Evolutionary conservation across 2,329 filamentous ascomycete species (phyloP).

Genomic region (Fusarium sp.): DNA sequence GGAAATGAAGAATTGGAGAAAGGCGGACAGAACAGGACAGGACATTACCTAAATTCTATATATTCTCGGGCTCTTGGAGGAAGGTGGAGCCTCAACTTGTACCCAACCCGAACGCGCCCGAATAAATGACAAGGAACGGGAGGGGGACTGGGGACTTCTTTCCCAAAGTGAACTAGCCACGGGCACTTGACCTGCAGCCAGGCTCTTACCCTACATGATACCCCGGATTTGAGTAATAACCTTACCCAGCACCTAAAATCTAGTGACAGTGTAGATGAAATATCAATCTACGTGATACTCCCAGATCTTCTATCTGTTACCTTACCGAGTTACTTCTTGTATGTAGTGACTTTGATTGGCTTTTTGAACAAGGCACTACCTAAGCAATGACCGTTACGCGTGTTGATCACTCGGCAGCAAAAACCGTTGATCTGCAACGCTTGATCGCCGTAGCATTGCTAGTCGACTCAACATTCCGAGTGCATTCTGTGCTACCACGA

Average conservation of each 20-base stretch:
- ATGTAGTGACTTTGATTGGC: neutral
- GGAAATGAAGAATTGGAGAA: conserved; percentile 6
- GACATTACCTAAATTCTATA: conserved; percentile 14
- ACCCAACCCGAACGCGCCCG: conserved; percentile 35
- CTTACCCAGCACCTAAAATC: conserved; percentile 27
- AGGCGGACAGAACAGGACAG: neutral
- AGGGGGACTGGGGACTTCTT: conserved; percentile 14
- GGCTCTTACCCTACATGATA: conserved; percentile 27
- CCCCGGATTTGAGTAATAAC: conserved; percentile 34
- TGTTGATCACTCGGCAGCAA: neutral
- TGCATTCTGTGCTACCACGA: neutral
- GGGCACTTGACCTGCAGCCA: conserved; percentile 24
- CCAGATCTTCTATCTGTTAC: neutral
- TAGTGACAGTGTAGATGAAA: neutral
- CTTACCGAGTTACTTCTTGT: neutral
- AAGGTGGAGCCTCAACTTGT: conserved; percentile 15
- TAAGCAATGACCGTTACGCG: neutral
- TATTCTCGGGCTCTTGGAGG: conserved; percentile 9
- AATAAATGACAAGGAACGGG: conserved; percentile 24
- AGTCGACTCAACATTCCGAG: neutral
- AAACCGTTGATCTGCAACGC: neutral
- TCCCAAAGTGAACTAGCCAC: conserved; percentile 24
- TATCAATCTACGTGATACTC: neutral
- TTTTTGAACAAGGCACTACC: neutral
- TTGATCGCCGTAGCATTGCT: neutral